A percentile compares a stretch with the other conserved stretches of the same genome.
phyloP scores from a whole-genome alignment of 2,329 filamentous ascomycete genomes.

The Cryoendolithus antarcticus region DNA sequence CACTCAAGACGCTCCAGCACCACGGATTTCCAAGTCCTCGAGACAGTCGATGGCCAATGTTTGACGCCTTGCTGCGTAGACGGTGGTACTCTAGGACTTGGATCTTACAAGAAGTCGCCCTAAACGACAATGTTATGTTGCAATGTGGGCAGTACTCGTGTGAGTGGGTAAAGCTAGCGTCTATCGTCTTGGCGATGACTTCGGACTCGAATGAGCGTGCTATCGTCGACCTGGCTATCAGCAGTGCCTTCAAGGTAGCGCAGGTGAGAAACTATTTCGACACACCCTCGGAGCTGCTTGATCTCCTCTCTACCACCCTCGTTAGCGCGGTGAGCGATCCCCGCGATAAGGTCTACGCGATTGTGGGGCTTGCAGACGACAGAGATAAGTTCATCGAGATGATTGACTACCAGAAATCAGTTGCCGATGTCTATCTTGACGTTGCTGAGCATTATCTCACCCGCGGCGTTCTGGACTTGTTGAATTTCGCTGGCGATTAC shows the following conservation, averaged over 20 bases:
- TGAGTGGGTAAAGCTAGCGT: constrained; percentile 17
- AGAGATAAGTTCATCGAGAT: constrained; percentile 15
- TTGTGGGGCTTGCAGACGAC: constrained; percentile 18
- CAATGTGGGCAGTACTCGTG: constrained; percentile 13
- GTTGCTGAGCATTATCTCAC: constrained; percentile 7
- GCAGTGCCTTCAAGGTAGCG: too few relatives aligned
- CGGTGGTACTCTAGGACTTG: constrained; percentile 21
- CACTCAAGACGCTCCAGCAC: too few relatives aligned
- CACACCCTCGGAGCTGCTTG: constrained; percentile 20
- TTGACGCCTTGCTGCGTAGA: constrained; percentile 14
- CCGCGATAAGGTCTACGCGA: constrained; percentile 18
- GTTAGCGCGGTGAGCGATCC: constrained; percentile 18
- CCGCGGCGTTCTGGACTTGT: constrained; percentile 7
- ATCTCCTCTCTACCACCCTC: constrained; percentile 19
- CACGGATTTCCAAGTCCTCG: too few relatives aligned
- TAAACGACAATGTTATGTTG: constrained; percentile 18
- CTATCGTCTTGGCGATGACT: constrained; percentile 15
- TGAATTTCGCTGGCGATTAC: constrained; percentile 18
- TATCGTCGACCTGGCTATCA: too few relatives aligned
- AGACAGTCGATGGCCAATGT: constrained; percentile 15
- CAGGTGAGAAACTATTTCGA: too few relatives aligned
- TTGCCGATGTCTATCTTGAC: constrained; percentile 16
- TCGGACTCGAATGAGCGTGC: constrained; percentile 17
- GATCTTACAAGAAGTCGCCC: constrained; percentile 21
- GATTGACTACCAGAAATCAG: constrained; percentile 14